Conservation (phyloP, 2,329 filamentous ascomycete genomes). For the Aspergillus uvarum region DNA sequence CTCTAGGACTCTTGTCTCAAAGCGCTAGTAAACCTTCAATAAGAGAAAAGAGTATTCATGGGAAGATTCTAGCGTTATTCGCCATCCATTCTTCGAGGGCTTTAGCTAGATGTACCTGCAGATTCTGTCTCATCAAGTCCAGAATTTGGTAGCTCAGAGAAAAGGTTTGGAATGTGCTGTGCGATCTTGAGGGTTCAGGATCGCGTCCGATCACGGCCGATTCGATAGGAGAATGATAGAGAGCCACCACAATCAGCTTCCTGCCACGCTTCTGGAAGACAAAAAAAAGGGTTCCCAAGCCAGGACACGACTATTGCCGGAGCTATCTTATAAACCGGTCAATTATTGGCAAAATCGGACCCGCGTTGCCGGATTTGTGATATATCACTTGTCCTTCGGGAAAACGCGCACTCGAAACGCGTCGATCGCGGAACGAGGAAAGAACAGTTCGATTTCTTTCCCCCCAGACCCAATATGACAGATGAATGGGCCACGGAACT, state of each 20-base stretch:
- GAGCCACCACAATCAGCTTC: background rate
- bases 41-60: background rate
- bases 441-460: constrained; percentile 4
- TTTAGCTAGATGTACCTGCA: background rate
- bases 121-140: background rate
- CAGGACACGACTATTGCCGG: background rate
- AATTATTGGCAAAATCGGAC: constrained; percentile 1
- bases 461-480: constrained; percentile 13
- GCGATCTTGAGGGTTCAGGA: background rate
- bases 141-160: background rate
- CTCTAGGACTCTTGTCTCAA: background rate
- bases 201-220: too few species aligned
- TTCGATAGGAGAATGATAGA: background rate
- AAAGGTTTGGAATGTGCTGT: background rate
- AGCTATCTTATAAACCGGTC: background rate
- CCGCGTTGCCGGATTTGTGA: constrained; percentile 8
- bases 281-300: background rate
- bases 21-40: background rate
- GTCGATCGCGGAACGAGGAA: constrained; percentile 10
- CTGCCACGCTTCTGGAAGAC: background rate
- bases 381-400: constrained; percentile 4
- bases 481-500: constrained; percentile 11
- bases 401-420: background rate
- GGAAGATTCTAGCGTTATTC: background rate
- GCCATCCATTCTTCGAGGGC: background rate